Percentiles rank a stretch among this genome's conserved stretches.
phyloP scores from a whole-genome alignment of 2,329 filamentous ascomycete species.

The Exserohilum turcica region DNA sequence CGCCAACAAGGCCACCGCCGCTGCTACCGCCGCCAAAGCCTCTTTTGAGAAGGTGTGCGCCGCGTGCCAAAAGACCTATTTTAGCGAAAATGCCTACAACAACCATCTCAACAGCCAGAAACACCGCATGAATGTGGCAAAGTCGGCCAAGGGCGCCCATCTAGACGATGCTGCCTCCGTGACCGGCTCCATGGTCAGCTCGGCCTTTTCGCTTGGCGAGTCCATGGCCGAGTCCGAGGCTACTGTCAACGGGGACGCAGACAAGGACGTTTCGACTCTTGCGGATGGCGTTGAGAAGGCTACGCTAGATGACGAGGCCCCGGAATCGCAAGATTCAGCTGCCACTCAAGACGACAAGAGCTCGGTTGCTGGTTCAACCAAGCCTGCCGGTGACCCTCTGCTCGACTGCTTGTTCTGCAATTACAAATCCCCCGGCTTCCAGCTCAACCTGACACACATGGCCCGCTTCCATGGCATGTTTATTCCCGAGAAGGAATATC shows the following conservation, averaged over 20 bases:
- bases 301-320: constrained; percentile 53
- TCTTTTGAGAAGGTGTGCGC: constrained; percentile 84
- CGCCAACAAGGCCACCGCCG: constrained; percentile 82
- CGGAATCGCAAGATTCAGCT: constrained; percentile 40
- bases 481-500: constrained; percentile 84
- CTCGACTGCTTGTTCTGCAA: constrained; percentile 88
- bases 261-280: constrained; percentile 77
- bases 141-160: constrained; percentile 43
- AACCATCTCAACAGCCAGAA: constrained; percentile 93
- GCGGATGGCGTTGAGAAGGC: constrained; percentile 77
- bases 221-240: constrained; percentile 63
- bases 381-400: constrained; percentile 47
- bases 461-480: constrained; percentile 93
- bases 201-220: constrained; percentile 87
- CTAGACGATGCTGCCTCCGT: constrained; percentile 69
- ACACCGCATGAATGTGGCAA: constrained; percentile 72
- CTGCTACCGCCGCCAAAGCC: constrained; percentile 83
- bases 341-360: constrained; percentile 51
- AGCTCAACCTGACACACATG: constrained; percentile 88
- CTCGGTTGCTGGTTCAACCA: constrained; percentile 35
- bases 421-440: constrained; percentile 73
- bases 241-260: constrained; percentile 67
- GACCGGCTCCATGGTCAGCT: constrained; percentile 75
- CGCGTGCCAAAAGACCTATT: constrained; percentile 89
- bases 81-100: constrained; percentile 91